These are phyloP conservation scores for Citrus hindsii DNA, from an alignment of 345 rosid genomes.

Conservation along the genomic window DNA sequence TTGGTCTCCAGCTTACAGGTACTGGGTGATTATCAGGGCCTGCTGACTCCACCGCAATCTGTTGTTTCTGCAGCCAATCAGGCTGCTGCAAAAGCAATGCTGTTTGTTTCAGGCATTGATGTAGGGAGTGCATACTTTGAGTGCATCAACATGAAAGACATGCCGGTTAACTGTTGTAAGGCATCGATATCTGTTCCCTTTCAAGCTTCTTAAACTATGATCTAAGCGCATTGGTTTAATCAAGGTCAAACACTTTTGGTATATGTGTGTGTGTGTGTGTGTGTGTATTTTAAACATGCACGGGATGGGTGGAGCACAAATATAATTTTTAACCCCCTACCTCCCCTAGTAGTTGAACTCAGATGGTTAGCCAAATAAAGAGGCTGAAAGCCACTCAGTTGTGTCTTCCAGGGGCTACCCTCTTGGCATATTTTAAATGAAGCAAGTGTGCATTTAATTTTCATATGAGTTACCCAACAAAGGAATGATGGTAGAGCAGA, in stretches of 20 bases:
- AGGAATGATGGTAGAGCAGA: not conserved
- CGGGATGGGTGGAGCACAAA: too few relatives aligned
- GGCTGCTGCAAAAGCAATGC: conserved; percentile 81
- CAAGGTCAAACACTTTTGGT: not conserved
- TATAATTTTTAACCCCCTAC: too few relatives aligned
- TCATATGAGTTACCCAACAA: not conserved
- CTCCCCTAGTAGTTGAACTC: too few relatives aligned
- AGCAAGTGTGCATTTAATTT: not conserved
- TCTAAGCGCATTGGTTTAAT: not conserved
- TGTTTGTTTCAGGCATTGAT: conserved; percentile 70
- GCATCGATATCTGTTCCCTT: conserved; percentile 7
- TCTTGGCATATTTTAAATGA: not conserved
- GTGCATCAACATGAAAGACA: conserved; percentile 70
- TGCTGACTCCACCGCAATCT: conserved; percentile 79
- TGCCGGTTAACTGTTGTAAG: conserved; percentile 82
- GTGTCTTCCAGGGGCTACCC: too few relatives aligned
- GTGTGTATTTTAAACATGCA: too few relatives aligned
- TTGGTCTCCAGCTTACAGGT: conserved; percentile 74
- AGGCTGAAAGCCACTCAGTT: too few relatives aligned
- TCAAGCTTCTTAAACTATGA: not conserved
- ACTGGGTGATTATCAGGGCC: conserved; percentile 77
- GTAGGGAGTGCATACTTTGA: conserved; percentile 62
- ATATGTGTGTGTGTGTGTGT: too few relatives aligned
- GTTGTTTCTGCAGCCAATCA: conserved; percentile 86
- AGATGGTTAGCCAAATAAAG: too few relatives aligned